These are phyloP conservation scores for Mariannaea elegans DNA, from an alignment of 2,329 filamentous ascomycete species.

Conservation along the genomic window DNA sequence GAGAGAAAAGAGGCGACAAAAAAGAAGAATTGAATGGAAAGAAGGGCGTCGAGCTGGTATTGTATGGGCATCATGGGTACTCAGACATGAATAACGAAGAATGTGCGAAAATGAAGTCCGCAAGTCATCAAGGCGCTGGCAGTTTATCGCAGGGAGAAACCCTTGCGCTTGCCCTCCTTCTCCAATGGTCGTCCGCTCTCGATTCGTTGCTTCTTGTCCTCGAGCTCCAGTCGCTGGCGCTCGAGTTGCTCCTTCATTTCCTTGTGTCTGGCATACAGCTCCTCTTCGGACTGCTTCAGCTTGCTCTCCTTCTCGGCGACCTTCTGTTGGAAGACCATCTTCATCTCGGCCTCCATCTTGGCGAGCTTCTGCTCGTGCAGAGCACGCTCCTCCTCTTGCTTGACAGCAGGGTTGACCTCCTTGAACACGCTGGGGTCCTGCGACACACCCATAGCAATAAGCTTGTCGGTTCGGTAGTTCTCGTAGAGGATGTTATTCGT, in stretches of 20 bases:
- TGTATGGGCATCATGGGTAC: constrained; percentile 68
- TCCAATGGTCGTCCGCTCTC: constrained; percentile 96
- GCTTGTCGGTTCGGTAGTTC: constrained; percentile 99
- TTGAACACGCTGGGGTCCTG: constrained; percentile 99
- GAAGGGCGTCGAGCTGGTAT: constrained; percentile 66
- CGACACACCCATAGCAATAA: constrained; percentile 96
- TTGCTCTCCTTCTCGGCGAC: constrained; percentile 99
- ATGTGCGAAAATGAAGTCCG: constrained; percentile 34
- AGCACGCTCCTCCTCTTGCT: constrained; percentile 98
- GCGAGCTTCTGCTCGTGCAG: constrained; percentile 99
- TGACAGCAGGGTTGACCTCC: constrained; percentile 99
- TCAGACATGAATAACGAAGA: constrained; percentile 63
- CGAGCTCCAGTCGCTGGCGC: constrained; percentile 90
- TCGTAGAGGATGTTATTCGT: constrained; percentile 99
- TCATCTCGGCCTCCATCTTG: constrained; percentile 99
- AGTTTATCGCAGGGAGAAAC: constrained; percentile 93
- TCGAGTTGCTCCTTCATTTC: constrained; percentile 99
- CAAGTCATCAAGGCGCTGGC: constrained; percentile 32
- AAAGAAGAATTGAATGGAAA: constrained; percentile 56
- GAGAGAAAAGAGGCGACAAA: constrained; percentile 47
- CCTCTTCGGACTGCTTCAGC: constrained; percentile 98
- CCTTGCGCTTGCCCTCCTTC: constrained; percentile 99
- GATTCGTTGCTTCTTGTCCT: constrained; percentile 97
- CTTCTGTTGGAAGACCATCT: constrained; percentile 99
- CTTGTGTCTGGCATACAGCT: constrained; percentile 95